Base-by-base conservation (phyloP, 768 basidiomycete genomes). In the Amanita muscaria region DNA sequence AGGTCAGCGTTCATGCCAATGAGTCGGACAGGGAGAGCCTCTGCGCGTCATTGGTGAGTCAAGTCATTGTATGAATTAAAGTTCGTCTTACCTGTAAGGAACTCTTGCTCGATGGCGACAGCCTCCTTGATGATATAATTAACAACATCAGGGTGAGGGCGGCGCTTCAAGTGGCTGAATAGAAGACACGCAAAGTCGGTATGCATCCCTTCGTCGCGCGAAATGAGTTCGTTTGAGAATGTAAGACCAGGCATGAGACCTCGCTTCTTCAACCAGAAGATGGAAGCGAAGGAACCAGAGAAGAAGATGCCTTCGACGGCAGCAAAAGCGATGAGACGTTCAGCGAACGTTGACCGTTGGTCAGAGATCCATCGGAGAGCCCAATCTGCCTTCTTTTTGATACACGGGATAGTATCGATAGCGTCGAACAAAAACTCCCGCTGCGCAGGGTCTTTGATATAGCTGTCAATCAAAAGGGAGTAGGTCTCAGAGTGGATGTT, bases 221-320 rank as follows among this genome's bases (percentile, higher is more conserved):
- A 90, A 64, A 98, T 98, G 56, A 96, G 80, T 64, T 98, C 94
- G 58, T 98, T 98, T 12, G 92, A 96, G 64, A 94, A 96, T 0
- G 93, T 90, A 18, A 98, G 71, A 12, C 93, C 94, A 16, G 93
- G 93, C 92, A 96, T 96, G 15, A 97, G 72, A 4, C 93, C 94
- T 5, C 94, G 80, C 68, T 97, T 97, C 77, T 97, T 98, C 52
- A 98, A 59, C 94, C 93, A 97, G 64, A 97, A 98, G 56, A 98
- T 89, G 25, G 89, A 80, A 0, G 93, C 89, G 51, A 94, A 93
- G 2, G 88, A 89, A 1, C 89, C 94, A 0, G 90, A 94, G 65
- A 98, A 97, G 69, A 97, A 97, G 44, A 98, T 90, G 31, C 93
- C 93, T 62, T 98, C 93, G 12, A 98, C 93, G 2, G 92, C 92